phyloP scores from a whole-genome alignment of 495 filamentous ascomycete species.

The Podospora bellae-mahoneyi region DNA sequence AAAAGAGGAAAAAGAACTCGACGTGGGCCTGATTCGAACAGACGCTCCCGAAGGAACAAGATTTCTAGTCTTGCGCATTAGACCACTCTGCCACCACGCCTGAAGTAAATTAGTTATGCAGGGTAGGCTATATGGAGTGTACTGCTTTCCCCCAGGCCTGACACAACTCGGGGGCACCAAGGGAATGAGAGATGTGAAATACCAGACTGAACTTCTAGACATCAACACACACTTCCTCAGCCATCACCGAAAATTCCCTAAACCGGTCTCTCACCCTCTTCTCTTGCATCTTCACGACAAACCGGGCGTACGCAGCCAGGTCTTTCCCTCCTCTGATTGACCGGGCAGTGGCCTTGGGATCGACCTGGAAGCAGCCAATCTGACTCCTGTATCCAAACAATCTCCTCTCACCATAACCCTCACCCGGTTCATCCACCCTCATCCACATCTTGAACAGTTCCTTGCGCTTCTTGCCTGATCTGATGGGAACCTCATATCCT shows the following conservation, averaged over 20 bases:
- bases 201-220: too few species aligned
- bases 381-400: conserved; percentile 4
- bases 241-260: background rate
- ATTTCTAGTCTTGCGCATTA: conserved; percentile 29
- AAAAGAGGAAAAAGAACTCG: conserved; percentile 12
- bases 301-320: background rate
- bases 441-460: background rate
- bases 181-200: too few species aligned
- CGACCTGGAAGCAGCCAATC: background rate
- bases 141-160: too few species aligned
- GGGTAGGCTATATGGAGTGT: too few species aligned
- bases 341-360: background rate
- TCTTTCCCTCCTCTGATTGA: background rate
- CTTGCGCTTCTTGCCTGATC: background rate
- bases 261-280: background rate
- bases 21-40: conserved; percentile 30
- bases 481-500: background rate
- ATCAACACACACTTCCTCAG: background rate
- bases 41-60: conserved; percentile 28
- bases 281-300: background rate
- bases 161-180: too few species aligned
- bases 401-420: background rate
- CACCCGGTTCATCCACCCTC: background rate
- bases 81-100: conserved; percentile 26
- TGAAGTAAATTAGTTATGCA: too few species aligned